Conservation (phyloP, 73 alveolate species). For the Paramecium caudatum region DNA sequence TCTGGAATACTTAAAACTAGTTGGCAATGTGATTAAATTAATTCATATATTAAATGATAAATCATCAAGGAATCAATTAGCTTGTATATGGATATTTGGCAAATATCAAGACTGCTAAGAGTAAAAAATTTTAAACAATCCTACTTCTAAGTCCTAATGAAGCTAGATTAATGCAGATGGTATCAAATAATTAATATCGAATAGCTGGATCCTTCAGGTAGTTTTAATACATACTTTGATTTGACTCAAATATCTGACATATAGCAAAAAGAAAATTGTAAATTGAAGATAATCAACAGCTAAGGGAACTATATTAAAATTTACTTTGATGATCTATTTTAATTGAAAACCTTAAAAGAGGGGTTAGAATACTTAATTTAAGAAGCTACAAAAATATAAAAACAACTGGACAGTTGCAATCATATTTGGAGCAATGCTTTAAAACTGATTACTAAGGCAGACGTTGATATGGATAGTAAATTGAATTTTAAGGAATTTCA, state of each 20-base stretch:
- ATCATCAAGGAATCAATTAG: conserved; percentile 68
- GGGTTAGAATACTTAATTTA: conserved; percentile 15
- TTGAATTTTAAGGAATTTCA: conserved; percentile 87
- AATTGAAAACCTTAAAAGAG: not conserved
- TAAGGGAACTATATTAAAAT: not conserved
- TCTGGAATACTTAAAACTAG: not conserved
- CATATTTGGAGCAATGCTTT: conserved; percentile 38
- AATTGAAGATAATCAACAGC: not conserved
- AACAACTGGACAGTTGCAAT: conserved; percentile 2
- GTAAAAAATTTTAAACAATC: not conserved
- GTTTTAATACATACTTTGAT: not conserved
- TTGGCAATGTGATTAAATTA: not conserved
- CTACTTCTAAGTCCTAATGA: conserved; percentile 36
- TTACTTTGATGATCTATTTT: not conserved
- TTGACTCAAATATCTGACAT: conserved; percentile 9
- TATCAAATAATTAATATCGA: not conserved
- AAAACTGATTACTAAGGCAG: conserved; percentile 55
- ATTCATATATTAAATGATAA: not conserved
- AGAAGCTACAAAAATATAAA: not conserved
- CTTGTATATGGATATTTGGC: not conserved
- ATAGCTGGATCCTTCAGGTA: not conserved
- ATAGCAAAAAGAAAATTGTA: not conserved
- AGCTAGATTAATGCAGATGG: conserved; percentile 6
- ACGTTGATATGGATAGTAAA: conserved; percentile 82
- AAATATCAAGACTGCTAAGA: not conserved